Conservation (phyloP, 495 filamentous ascomycete genomes). For the Podospora anserina region DNA sequence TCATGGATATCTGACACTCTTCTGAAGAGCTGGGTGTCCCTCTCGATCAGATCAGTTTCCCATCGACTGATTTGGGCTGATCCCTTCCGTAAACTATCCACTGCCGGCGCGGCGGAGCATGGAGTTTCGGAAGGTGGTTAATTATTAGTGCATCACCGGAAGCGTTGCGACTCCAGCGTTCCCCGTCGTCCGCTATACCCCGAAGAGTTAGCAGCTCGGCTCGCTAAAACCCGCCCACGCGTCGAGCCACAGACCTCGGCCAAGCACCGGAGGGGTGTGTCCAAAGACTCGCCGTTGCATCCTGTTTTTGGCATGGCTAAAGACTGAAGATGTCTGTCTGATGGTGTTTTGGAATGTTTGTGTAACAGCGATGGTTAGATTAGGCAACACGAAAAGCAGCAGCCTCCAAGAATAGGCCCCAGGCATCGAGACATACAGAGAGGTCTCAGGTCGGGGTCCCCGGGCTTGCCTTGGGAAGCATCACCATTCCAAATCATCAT, state of each 20-base stretch:
- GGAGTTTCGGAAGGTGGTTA: not conserved
- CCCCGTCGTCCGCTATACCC: not conserved
- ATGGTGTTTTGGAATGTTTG: not conserved
- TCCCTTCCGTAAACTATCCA: not conserved
- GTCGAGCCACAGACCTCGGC: not conserved
- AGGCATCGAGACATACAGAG: not conserved
- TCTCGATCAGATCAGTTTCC: not conserved
- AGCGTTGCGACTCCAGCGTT: not conserved
- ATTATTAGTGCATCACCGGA: not conserved
- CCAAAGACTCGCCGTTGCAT: not conserved
- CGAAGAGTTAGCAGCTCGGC: not conserved
- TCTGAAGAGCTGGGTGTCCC: not conserved
- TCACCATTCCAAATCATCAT: constrained; percentile 1
- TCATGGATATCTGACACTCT: not conserved
- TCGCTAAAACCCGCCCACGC: constrained; percentile 4
- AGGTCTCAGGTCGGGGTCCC: constrained; percentile 4
- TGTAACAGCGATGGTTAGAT: not conserved
- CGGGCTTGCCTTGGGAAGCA: not conserved
- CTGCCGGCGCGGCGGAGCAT: not conserved
- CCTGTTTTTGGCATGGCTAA: not conserved
- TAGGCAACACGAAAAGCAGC: constrained; percentile 1
- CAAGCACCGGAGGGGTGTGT: not conserved
- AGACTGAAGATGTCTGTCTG: not conserved
- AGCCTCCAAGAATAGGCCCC: not conserved
- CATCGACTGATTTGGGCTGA: not conserved